Conservation (phyloP, 257 asterid species). For the Nemophila menziesii region DNA sequence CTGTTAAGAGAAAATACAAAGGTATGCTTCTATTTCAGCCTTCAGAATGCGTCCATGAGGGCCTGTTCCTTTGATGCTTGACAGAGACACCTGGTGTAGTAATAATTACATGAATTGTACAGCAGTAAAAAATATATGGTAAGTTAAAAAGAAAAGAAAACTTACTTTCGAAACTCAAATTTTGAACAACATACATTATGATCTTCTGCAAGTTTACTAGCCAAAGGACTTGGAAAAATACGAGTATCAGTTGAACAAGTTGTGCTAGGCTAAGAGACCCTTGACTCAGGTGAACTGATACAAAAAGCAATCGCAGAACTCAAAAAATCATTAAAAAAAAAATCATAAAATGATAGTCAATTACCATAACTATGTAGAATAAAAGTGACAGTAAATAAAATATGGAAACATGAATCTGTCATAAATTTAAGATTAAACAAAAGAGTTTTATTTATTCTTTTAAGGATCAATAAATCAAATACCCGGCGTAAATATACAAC, state of each 20-base stretch:
- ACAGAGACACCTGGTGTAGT: conserved; percentile 54
- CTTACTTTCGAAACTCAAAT: neutral
- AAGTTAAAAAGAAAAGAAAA: neutral
- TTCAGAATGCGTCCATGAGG: conserved; percentile 86
- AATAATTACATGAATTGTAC: conserved; percentile 8
- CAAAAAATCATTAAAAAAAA: no score
- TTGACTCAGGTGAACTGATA: conserved; percentile 46
- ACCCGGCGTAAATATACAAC: no score
- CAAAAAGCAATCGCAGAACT: no score
- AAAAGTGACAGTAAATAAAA: no score
- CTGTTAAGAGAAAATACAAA: conserved; percentile 34
- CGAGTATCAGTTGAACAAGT: conserved; percentile 56
- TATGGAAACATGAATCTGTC: no score
- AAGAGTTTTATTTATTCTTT: no score
- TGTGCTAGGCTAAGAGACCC: conserved; percentile 43
- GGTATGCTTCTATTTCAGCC: conserved; percentile 87
- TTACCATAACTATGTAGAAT: no score
- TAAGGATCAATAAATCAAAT: no score
- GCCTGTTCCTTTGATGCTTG: conserved; percentile 87
- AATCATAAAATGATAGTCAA: no score
- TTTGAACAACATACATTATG: conserved; percentile 36
- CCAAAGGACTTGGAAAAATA: conserved; percentile 86
- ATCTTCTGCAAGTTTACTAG: conserved; percentile 82
- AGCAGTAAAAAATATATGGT: neutral
- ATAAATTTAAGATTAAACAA: no score